Evolutionary conservation across 768 basidiomycete species (phyloP).

Genomic region (Filobasidium wieringae): DNA sequence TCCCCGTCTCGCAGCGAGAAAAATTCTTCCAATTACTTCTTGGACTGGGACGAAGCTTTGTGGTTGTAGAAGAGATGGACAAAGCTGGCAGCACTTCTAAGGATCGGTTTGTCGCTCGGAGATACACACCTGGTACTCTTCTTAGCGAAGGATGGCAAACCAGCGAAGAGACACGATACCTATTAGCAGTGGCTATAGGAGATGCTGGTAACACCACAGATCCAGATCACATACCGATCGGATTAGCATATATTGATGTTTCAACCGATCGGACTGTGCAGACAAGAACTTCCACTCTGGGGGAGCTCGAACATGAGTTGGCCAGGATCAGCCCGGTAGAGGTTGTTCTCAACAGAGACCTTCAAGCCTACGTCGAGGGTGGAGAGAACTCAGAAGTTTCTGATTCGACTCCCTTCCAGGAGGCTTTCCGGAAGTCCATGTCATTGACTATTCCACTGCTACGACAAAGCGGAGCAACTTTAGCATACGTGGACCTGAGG

Average conservation of each 20-base stretch:
- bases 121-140: constrained; percentile 86
- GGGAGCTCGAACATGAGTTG: constrained; percentile 63
- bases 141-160: constrained; percentile 83
- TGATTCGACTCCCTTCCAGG: background rate
- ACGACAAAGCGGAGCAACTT: background rate
- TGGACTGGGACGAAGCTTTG: constrained; percentile 70
- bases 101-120: constrained; percentile 60
- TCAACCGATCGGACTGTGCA: constrained; percentile 51
- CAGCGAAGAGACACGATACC: constrained; percentile 76
- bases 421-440: too few species aligned
- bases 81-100: constrained; percentile 8
- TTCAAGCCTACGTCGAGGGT: background rate
- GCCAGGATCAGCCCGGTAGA: constrained; percentile 68
- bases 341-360: constrained; percentile 68
- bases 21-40: constrained; percentile 82
- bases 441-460: constrained; percentile 7
- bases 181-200: constrained; percentile 53
- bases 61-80: constrained; percentile 70
- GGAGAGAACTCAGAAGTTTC: background rate
- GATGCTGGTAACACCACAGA: constrained; percentile 49
- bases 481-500: constrained; percentile 16
- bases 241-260: constrained; percentile 43
- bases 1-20: constrained; percentile 72
- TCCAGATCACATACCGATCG: constrained; percentile 71
- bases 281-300: constrained; percentile 46